A percentile compares a stretch with the other conserved stretches of the same genome.
Conservation (phyloP, 495 filamentous ascomycete genomes). For the Podospora sp. region DNA sequence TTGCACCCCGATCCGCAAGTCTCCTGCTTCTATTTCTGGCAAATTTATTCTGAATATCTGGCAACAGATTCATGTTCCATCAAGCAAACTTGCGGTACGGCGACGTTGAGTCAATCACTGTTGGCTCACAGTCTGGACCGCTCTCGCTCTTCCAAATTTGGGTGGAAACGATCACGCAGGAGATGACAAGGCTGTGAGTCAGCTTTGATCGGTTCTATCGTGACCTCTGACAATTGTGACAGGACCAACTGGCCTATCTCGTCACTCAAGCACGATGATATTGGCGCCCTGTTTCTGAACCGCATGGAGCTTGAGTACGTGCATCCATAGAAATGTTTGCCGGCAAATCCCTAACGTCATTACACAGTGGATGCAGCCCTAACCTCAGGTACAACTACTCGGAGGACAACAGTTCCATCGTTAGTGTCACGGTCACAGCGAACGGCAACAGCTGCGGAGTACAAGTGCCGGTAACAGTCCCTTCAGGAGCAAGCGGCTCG, state of each 20-base stretch:
- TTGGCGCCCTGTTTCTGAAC: conserved; percentile 53
- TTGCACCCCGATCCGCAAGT: conserved; percentile 51
- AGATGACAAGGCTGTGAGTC: conserved; percentile 54
- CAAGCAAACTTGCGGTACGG: conserved; percentile 63
- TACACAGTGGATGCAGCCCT: conserved; percentile 48
- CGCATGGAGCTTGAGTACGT: conserved; percentile 56
- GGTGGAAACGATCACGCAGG: conserved; percentile 60
- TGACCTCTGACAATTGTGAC: neutral
- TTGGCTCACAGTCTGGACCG: conserved; percentile 53
- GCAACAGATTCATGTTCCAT: conserved; percentile 49
- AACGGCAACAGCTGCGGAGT: conserved; percentile 54
- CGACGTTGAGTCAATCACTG: conserved; percentile 48
- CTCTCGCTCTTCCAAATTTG: conserved; percentile 63
- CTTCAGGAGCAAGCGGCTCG: conserved; percentile 43
- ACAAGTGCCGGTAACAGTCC: conserved; percentile 61
- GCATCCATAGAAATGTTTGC: neutral
- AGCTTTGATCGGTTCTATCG: neutral
- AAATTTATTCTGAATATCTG: neutral
- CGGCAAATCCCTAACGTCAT: neutral
- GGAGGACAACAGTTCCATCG: conserved; percentile 46
- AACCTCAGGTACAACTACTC: conserved; percentile 50
- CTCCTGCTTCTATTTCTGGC: neutral
- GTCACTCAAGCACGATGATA: conserved; percentile 59
- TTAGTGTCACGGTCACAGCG: conserved; percentile 54
- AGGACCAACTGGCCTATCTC: conserved; percentile 59